A percentile compares a stretch with the other conserved stretches of the same genome.
phyloP scores from a whole-genome alignment of 1,284 basidiomycete species.

The Pyrrhoderma lamaoense region DNA sequence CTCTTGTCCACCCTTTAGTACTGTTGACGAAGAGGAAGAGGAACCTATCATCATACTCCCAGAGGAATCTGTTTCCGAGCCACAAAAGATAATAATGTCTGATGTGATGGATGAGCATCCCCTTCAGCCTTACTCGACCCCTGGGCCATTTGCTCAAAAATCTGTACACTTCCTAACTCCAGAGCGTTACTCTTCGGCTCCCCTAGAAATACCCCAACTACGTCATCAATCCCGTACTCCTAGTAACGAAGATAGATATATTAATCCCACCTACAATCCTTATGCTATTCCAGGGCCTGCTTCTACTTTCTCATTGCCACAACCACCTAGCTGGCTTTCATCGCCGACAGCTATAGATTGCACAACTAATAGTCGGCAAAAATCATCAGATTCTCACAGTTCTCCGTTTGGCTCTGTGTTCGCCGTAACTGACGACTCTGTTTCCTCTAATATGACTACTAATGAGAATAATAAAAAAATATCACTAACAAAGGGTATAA shows the following conservation, averaged over 20 bases:
- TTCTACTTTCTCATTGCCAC: slow-evolving; percentile 6
- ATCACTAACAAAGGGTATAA: too few species aligned
- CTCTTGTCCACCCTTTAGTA: neutral
- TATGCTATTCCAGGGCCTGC: slow-evolving; percentile 15
- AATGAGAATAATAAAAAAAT: too few species aligned
- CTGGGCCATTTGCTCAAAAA: slow-evolving; percentile 4
- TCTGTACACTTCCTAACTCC: slow-evolving; percentile 9
- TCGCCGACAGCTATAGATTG: neutral
- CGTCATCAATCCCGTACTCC: neutral
- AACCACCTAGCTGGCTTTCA: neutral
- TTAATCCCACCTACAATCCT: slow-evolving; percentile 4
- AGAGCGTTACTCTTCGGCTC: neutral
- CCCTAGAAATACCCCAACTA: neutral
- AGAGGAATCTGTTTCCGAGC: neutral
- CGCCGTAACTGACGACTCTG: slow-evolving; percentile 44
- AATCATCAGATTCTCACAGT: slow-evolving; percentile 4
- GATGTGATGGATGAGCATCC: neutral
- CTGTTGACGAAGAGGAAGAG: neutral
- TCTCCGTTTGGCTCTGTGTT: slow-evolving; percentile 37
- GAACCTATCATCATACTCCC: neutral
- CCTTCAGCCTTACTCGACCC: neutral
- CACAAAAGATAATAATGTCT: neutral
- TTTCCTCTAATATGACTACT: too few species aligned
- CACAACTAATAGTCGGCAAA: too few species aligned
- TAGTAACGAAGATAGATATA: neutral